Conservation (phyloP, 164 flowering plant genomes). For the Piper betle region DNA sequence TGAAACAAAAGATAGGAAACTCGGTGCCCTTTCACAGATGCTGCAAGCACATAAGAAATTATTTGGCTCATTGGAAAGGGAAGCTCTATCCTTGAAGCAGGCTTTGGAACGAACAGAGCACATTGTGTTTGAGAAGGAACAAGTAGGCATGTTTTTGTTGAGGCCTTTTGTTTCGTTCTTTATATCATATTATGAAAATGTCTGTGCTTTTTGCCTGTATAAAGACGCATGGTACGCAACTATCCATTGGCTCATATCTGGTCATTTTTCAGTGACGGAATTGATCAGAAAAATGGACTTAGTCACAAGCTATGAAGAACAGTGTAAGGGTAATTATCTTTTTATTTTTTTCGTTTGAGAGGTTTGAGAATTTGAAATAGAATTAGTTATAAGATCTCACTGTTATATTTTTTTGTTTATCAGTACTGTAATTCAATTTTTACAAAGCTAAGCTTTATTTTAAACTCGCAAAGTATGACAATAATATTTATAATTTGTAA, state of each 20-base stretch:
- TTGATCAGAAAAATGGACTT: background rate
- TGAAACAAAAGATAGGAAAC: background rate
- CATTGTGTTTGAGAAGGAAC: background rate
- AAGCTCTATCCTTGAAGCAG: background rate
- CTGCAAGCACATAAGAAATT: background rate
- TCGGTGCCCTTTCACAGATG: background rate
- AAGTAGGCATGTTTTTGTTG: constrained; percentile 1
- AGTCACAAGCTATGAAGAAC: background rate
- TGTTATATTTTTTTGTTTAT: too few relatives aligned
- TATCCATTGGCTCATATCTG: background rate
- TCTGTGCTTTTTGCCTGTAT: background rate
- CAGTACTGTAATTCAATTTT: too few relatives aligned
- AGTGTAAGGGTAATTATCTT: background rate
- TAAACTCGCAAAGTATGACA: too few relatives aligned
- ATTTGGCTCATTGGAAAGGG: background rate
- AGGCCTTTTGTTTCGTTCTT: background rate
- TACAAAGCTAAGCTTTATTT: too few relatives aligned
- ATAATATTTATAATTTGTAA: too few relatives aligned
- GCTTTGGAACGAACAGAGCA: background rate
- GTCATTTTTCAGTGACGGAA: background rate
- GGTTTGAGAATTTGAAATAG: too few relatives aligned
- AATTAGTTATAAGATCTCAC: too few relatives aligned
- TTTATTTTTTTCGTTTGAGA: too few relatives aligned
- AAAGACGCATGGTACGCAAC: background rate
- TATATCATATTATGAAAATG: background rate